These are phyloP conservation scores for Trypanosomatidae sp. DNA, from an alignment of 208 protist genomes.

Conservation along the genomic window DNA sequence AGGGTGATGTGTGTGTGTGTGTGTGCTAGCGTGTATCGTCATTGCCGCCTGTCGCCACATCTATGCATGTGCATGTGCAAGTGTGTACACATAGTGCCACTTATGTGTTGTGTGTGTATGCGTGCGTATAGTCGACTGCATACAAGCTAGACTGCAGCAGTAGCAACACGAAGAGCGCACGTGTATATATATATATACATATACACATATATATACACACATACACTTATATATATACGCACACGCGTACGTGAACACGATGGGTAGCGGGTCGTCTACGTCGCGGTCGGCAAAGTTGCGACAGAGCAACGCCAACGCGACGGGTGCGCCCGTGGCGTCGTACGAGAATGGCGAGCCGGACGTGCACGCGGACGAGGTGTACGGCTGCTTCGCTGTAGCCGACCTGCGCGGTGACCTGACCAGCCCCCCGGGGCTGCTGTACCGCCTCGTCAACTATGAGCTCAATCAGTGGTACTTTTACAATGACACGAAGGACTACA, in stretches of 20 bases:
- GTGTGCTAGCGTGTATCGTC: too few relatives aligned
- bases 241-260: not conserved
- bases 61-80: too few relatives aligned
- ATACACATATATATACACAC: not conserved
- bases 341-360: slow-evolving; percentile 13
- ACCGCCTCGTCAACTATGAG: slow-evolving; percentile 43
- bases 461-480: slow-evolving; percentile 55
- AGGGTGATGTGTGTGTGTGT: not conserved
- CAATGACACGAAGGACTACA: slow-evolving; percentile 66
- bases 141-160: not conserved
- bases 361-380: slow-evolving; percentile 18
- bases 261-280: too few relatives aligned
- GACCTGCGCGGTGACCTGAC: slow-evolving; percentile 7
- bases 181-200: not conserved
- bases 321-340: slow-evolving; percentile 1
- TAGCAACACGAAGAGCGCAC: not conserved
- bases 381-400: slow-evolving; percentile 48
- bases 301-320: not conserved
- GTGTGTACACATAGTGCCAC: too few relatives aligned
- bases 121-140: not conserved
- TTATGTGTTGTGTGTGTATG: not conserved
- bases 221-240: not conserved
- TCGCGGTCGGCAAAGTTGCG: not conserved
- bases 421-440: slow-evolving; percentile 37
- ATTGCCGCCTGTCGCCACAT: too few relatives aligned